Base-by-base conservation (phyloP, 352 stramenopile genomes). In the Vaucheria bursata region DNA sequence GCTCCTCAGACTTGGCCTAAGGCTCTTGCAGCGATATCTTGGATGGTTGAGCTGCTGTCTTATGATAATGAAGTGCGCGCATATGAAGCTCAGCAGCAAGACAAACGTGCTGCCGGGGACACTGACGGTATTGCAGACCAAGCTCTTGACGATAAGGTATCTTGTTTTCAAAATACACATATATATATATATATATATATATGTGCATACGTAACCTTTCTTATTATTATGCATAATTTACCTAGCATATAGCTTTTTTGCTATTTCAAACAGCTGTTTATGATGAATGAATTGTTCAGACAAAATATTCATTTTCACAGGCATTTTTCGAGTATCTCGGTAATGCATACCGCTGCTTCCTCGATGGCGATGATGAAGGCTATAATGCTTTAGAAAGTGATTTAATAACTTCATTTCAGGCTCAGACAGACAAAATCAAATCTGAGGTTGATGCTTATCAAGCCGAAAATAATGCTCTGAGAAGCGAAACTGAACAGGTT, bases 11-110 rank as follows among this genome's bases (percentile, higher is more conserved):
- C 91, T 75, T 96, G 91, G 91, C 91, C 91, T 0, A 88, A 87
- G 53, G 77, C 77, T 31, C 88, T 99, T 65, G 93, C 93, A 0
- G 92, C 92, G 1, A 92, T 99, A 34, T 91, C 92, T 6, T 99
- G 96, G 96, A 82, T 99, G 25, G 91, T 98, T 53, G 95, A 98
- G 79, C 88, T 97, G 8, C 86, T 98, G 37, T 89, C 94, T 85
- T 97, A 97, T 82, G 78, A 88, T 6, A 87, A 88, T 34, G 79
- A 87, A 8, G 85, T 88, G n/a, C 79, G 85, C 12, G 73, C 71
- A 29, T 72, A 66, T 1, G 74, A 81, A 49, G 71, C 72, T 37
- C 74, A 86, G 75, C 69, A 85, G 72, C 40, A 71, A 75, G 33
- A 18, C 7, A 70, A 71, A 52, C 8, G 72, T 8, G 31, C 49